Evolutionary conservation across 1,284 basidiomycete genomes (phyloP), one percentile per base, ranked within the genome.

Genomic region (Moniliophthora roreri): DNA sequence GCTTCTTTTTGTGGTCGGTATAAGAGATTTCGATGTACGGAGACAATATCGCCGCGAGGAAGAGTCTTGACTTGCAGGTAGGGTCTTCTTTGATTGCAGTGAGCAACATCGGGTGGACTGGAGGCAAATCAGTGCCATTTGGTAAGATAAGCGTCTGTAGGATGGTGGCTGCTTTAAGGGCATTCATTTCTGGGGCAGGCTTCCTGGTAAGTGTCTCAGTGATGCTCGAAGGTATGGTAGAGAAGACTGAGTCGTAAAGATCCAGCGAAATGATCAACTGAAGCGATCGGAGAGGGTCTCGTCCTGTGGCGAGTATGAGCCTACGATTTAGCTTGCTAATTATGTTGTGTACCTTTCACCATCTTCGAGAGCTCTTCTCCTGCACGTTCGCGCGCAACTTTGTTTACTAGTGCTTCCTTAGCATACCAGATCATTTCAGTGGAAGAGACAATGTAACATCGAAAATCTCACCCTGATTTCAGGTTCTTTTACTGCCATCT

Each of bases 281-380:
- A 38, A 95, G 80, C 1, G 93, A 79, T n/a, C 75, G 77, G 4
- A 91, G 66, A 0, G 95, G 93, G 64, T 92, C 80, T 15, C 78
- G 79, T 21, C 84, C 91, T 93, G 52, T 40, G 21, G 34, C 18
- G 18, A 52, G 39, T 53, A 47, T 54, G 50, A 40, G 50, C 8
- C 51, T 26, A 34, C 20, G 26, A 24, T 24, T 21, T 32, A 47
- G 41, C 24, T 47, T 24, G 23, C 53, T 41, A 3, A 13, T 36
- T 18, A 32, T 10, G 40, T 23, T 61, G 28, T 66, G 23, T 26
- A 89, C 92, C 87, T 76, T 87, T 85, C 63, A 97, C 78, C 91
- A 96, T 97, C 67, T 97, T 98, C 58, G 87, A 82, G 5, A 95
- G 64, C 66, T 98, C 95, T 58, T 89, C 89, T 0, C 94, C 94